Conservation (phyloP, 2,329 filamentous ascomycete genomes). For the Myriangium duriaei region DNA sequence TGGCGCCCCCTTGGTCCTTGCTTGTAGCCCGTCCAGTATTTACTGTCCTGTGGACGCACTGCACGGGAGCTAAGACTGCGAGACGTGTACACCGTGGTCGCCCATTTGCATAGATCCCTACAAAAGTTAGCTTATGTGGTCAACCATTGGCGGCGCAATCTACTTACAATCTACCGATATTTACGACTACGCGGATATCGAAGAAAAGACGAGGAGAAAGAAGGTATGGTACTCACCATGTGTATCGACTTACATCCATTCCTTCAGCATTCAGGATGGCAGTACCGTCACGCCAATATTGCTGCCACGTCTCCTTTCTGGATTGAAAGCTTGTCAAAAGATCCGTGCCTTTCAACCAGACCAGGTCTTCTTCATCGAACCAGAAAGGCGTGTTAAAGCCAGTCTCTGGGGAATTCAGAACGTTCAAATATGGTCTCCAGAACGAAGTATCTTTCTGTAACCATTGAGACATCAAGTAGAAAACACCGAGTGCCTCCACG, state of each 20-base stretch:
- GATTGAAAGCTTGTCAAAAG: slow-evolving; percentile 20
- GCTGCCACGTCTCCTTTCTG: slow-evolving; percentile 24
- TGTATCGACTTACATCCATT: slow-evolving; percentile 24
- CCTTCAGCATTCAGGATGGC: slow-evolving; percentile 19
- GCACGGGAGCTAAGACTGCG: slow-evolving; percentile 36
- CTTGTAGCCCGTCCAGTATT: slow-evolving; percentile 26
- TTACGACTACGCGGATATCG: slow-evolving; percentile 18
- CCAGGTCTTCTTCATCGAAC: slow-evolving; percentile 22
- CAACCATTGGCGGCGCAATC: background rate
- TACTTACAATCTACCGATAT: slow-evolving; percentile 31
- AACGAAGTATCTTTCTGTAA: slow-evolving; percentile 21
- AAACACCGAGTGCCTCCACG: slow-evolving; percentile 23
- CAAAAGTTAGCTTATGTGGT: too few relatives aligned
- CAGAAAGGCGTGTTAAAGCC: slow-evolving; percentile 23
- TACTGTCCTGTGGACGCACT: slow-evolving; percentile 21
- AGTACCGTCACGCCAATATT: slow-evolving; percentile 25
- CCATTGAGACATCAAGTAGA: slow-evolving; percentile 26
- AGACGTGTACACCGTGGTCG: slow-evolving; percentile 40
- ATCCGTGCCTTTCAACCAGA: slow-evolving; percentile 25
- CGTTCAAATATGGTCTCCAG: slow-evolving; percentile 26
- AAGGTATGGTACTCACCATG: slow-evolving; percentile 31
- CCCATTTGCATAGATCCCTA: slow-evolving; percentile 38
- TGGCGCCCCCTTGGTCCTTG: slow-evolving; percentile 17
- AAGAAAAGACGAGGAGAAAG: slow-evolving; percentile 18
- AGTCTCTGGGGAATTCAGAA: slow-evolving; percentile 20